Evolutionary conservation across 2,329 filamentous ascomycete species (phyloP).

Genomic region (Chaetomiaceae sp.): DNA sequence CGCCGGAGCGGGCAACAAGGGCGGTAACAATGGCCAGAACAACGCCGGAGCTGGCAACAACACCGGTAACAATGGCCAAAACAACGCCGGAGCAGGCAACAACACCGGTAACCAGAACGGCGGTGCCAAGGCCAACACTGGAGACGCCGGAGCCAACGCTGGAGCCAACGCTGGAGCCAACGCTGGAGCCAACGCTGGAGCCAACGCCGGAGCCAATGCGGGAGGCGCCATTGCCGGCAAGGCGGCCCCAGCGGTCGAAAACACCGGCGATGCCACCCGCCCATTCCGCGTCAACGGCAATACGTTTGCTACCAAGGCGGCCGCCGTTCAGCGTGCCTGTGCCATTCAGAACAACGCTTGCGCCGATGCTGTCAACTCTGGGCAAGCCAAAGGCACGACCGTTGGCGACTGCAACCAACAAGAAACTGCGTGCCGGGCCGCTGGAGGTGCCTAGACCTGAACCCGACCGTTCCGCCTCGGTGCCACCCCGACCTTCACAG

Average conservation of each 20-base stretch:
- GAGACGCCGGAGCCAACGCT: neutral
- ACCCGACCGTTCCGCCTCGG: slow-evolving; percentile 1
- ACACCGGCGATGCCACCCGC: slow-evolving; percentile 44
- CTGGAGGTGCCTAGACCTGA: slow-evolving; percentile 21
- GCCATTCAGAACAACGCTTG: slow-evolving; percentile 60
- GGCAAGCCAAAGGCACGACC: slow-evolving; percentile 36
- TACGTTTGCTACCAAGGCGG: slow-evolving; percentile 52
- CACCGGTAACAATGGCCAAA: slow-evolving; percentile 4
- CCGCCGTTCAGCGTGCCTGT: slow-evolving; percentile 57
- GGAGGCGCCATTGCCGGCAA: slow-evolving; percentile 48
- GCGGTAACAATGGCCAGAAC: neutral
- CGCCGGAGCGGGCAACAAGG: no score
- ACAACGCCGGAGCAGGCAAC: slow-evolving; percentile 6
- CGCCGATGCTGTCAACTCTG: slow-evolving; percentile 50
- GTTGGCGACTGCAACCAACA: slow-evolving; percentile 53
- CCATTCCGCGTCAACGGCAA: slow-evolving; percentile 53
- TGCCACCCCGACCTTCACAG: slow-evolving; percentile 6
- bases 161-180: no score
- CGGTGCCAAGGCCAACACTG: neutral
- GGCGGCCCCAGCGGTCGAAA: slow-evolving; percentile 44
- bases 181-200: neutral
- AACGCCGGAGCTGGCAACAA: slow-evolving; percentile 8
- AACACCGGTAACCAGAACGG: neutral
- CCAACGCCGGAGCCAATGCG: neutral
- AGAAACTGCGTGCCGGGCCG: slow-evolving; percentile 39